These are phyloP conservation scores for Tuber microsphaerosporum DNA, from an alignment of 495 filamentous ascomycete genomes.

Conservation along the genomic window DNA sequence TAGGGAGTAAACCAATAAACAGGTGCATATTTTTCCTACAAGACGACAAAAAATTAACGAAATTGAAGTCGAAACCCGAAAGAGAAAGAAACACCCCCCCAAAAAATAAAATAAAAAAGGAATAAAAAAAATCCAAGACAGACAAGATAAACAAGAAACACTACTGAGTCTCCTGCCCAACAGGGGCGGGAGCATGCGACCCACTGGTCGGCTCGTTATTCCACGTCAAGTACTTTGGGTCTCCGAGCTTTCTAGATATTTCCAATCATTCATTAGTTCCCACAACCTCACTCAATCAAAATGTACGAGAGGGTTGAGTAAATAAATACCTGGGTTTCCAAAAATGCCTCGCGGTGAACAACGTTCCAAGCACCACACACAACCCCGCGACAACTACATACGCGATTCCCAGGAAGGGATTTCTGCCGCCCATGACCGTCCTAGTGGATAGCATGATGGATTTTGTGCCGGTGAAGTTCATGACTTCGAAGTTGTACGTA, in stretches of 20 bases:
- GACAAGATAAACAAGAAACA: background rate
- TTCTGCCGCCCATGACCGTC: slow-evolving; percentile 91
- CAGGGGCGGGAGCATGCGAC: slow-evolving; percentile 40
- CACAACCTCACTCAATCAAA: background rate
- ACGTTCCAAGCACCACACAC: slow-evolving; percentile 74
- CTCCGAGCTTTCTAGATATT: slow-evolving; percentile 73
- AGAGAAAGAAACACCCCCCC: slow-evolving; percentile 16
- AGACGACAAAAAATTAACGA: background rate
- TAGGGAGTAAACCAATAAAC: background rate
- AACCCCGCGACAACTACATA: slow-evolving; percentile 91
- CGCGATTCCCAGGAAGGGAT: slow-evolving; percentile 92
- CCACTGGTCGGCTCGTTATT: slow-evolving; percentile 59
- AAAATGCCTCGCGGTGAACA: slow-evolving; percentile 85
- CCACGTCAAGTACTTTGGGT: slow-evolving; percentile 96
- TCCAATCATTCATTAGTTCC: slow-evolving; percentile 16
- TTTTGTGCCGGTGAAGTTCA: slow-evolving; percentile 83
- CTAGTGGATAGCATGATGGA: slow-evolving; percentile 83
- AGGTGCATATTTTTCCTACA: background rate
- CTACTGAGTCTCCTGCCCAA: background rate
- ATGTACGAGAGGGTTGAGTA: background rate
- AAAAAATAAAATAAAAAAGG: background rate
- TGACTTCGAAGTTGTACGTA: slow-evolving; percentile 59
- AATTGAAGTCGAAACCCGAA: slow-evolving; percentile 10
- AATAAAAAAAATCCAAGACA: background rate
- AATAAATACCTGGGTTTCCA: slow-evolving; percentile 70